Percentiles rank a stretch among this genome's conserved stretches.
Conservation (phyloP, 2,329 filamentous ascomycete genomes). For the Aspergillus versicolor region DNA sequence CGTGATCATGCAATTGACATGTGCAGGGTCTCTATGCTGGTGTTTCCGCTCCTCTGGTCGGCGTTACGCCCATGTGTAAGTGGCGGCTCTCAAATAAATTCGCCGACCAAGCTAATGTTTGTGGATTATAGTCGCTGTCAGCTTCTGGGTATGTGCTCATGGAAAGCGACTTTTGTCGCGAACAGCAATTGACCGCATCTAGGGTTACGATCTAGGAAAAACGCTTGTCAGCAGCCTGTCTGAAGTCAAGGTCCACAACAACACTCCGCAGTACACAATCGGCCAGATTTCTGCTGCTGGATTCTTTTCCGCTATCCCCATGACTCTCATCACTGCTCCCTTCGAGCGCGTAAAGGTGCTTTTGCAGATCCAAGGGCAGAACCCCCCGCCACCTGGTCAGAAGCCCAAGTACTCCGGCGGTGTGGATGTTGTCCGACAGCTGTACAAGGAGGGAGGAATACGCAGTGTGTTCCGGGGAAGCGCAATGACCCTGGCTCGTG, state of each 20-base stretch:
- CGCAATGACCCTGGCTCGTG: constrained; percentile 85
- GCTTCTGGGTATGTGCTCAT: constrained; percentile 57
- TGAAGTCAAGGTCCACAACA: constrained; percentile 62
- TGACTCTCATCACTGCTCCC: constrained; percentile 97
- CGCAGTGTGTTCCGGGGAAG: constrained; percentile 90
- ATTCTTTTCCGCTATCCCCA: constrained; percentile 96
- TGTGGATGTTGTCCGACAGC: constrained; percentile 84
- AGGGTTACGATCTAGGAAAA: constrained; percentile 96
- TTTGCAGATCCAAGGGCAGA: constrained; percentile 63
- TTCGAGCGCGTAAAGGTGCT: constrained; percentile 99
- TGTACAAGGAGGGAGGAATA: constrained; percentile 88
- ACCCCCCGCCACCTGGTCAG: constrained; percentile 57
- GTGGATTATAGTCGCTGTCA: constrained; percentile 57
- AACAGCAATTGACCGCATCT: constrained; percentile 44
- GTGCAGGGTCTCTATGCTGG: constrained; percentile 84
- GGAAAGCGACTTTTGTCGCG: neutral
- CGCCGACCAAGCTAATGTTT: neutral
- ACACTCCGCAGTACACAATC: constrained; percentile 67
- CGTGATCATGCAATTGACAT: constrained; percentile 9
- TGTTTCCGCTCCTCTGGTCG: constrained; percentile 89
- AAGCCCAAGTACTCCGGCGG: constrained; percentile 89
- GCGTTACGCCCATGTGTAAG: constrained; percentile 98
- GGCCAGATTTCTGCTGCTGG: constrained; percentile 87
- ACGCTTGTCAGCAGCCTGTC: constrained; percentile 72
- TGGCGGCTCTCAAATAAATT: constrained; percentile 22